Percentiles rank a stretch among this genome's conserved stretches.
phyloP scores from a whole-genome alignment of 176 grass and related monocot genomes.

The Carex cristatella region DNA sequence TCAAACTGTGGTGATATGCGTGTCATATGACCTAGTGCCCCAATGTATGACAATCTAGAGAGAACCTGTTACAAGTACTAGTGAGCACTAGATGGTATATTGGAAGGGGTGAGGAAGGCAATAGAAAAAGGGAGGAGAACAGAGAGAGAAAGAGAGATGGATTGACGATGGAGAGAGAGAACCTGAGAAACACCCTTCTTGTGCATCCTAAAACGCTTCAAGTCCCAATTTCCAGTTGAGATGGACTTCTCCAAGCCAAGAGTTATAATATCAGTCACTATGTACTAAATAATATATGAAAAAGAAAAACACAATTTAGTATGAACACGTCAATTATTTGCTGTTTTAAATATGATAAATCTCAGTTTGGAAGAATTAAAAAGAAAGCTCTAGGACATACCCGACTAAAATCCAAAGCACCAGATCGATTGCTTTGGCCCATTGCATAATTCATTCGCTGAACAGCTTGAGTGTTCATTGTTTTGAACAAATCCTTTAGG shows the following conservation, averaged over 20 bases:
- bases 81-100: background rate
- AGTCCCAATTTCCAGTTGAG: conserved; percentile 95
- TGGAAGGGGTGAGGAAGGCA: background rate
- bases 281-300: conserved; percentile 28
- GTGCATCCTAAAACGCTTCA: conserved; percentile 94
- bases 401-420: conserved; percentile 61
- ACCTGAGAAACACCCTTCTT: conserved; percentile 97
- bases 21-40: conserved; percentile 89
- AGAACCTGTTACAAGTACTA: conserved; percentile 51
- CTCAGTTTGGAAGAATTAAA: conserved; percentile 1
- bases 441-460: conserved; percentile 37
- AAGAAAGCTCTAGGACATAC: conserved; percentile 31
- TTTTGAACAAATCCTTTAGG: conserved; percentile 91
- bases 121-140: background rate
- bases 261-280: conserved; percentile 43
- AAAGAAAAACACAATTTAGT: conserved; percentile 8
- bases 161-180: conserved; percentile 8
- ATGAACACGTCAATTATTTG: background rate
- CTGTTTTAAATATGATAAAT: background rate
- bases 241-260: conserved; percentile 71
- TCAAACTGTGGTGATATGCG: conserved; percentile 97
- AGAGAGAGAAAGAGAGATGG: background rate
- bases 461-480: conserved; percentile 55
- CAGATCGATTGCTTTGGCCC: conserved; percentile 47
- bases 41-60: conserved; percentile 90